Evolutionary conservation across 305 asterid genomes (phyloP), one percentile per base, ranked within the genome.

Genomic region (Fraxinus sp.): DNA sequence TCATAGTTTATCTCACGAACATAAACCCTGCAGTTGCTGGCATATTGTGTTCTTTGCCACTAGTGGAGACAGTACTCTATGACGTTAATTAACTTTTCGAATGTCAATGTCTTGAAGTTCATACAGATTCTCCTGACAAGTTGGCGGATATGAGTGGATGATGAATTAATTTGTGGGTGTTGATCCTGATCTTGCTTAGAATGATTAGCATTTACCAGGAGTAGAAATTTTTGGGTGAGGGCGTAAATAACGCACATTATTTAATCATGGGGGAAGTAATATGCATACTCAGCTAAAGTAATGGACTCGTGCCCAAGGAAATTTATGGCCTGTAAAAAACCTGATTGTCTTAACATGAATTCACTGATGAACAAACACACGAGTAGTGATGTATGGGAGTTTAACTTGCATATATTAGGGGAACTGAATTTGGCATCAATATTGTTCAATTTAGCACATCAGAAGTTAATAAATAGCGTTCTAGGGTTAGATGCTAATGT

Each of bases 1-100:
- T 46, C 79, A 62, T 75, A 55, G 20, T 72, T 55, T 80, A 13
- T 82, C 72, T 77, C 82, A 77, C 43, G 80, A 80, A 71, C 35
- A 30, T n/a, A 32, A 79, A 85, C 49, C 33, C 62, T 30, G 13
- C 80, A 81, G 39, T 41, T 33, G 59, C 37, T 10, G 75, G 37
- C 75, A 26, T 41, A 26, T 9, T 46, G 30, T 11, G 35, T 18
- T 13, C 41, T 66, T 81, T 64, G 66, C 4, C 26, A 4, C 52
- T 75, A 35, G 64, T 30, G 79, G 52, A 55, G 68, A 62, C 76
- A 41, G 36, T 78, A 64, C 24, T 81, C 20, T 84, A 18, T 75
- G 71, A 36, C 26, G 75, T 79, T 76, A 46, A 24, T 52, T 43
- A 5, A 24, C 30, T 16, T 75, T 37, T 81, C 24, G 22, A 16